Evolutionary conservation across 2,329 filamentous ascomycete genomes (phyloP).

Genomic region (Penicillium digitatum): DNA sequence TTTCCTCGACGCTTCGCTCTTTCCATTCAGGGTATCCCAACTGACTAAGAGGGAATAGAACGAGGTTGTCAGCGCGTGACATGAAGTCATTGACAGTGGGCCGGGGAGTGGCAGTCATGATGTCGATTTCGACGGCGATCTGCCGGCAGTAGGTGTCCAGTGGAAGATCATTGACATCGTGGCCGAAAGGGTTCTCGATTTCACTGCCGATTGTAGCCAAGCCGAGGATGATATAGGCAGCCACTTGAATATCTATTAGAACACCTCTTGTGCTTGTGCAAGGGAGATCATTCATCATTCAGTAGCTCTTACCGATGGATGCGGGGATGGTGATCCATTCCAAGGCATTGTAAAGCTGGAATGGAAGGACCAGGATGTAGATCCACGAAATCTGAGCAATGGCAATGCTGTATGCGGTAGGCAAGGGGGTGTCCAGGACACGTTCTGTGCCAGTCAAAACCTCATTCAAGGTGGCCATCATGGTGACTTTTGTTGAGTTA

Average conservation of each 20-base stretch:
- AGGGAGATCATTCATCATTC: neutral
- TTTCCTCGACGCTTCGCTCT: slow-evolving; percentile 46
- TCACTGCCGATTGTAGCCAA: slow-evolving; percentile 72
- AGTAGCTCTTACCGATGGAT: slow-evolving; percentile 50
- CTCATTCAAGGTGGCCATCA: slow-evolving; percentile 65
- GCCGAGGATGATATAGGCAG: slow-evolving; percentile 78
- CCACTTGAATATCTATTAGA: slow-evolving; percentile 35
- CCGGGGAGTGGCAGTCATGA: slow-evolving; percentile 59
- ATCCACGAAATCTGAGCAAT: slow-evolving; percentile 84
- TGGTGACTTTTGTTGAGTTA: slow-evolving; percentile 46
- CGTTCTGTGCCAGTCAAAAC: slow-evolving; percentile 69
- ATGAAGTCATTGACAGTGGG: slow-evolving; percentile 51
- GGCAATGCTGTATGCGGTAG: slow-evolving; percentile 76
- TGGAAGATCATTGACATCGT: slow-evolving; percentile 77
- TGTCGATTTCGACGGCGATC: slow-evolving; percentile 68
- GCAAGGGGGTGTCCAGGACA: slow-evolving; percentile 75
- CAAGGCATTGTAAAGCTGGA: slow-evolving; percentile 66
- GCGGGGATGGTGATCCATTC: slow-evolving; percentile 74
- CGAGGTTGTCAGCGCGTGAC: slow-evolving; percentile 34
- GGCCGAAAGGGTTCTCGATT: slow-evolving; percentile 80
- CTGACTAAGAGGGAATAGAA: slow-evolving; percentile 41
- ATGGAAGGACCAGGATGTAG: slow-evolving; percentile 75
- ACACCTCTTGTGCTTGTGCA: neutral
- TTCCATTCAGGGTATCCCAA: slow-evolving; percentile 50
- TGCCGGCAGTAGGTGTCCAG: slow-evolving; percentile 74